Percentiles rank a stretch among this genome's conserved stretches.
These are phyloP conservation scores for Chrysopogon serrulatus DNA, from an alignment of 176 grass and related monocot genomes.

Conservation along the genomic window DNA sequence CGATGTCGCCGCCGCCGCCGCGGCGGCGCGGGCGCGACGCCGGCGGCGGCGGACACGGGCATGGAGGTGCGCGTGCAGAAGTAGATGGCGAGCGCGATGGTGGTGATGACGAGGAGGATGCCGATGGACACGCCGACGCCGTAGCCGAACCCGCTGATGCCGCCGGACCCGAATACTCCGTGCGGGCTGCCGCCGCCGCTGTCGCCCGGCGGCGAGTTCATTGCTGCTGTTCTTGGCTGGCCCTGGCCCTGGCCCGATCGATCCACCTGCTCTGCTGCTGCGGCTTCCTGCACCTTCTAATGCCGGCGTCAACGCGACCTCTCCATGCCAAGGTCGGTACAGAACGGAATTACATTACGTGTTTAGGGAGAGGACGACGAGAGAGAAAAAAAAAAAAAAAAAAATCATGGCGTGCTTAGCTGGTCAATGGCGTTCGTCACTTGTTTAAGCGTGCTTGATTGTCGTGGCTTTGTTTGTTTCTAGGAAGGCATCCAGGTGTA, in stretches of 20 bases:
- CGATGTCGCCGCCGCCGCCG: neutral
- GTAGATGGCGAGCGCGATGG: slow-evolving; percentile 59
- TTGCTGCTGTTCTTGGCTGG: neutral
- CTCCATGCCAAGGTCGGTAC: neutral
- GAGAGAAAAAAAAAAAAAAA: neutral
- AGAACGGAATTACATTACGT: neutral
- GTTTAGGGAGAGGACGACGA: neutral
- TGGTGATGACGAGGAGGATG: slow-evolving; percentile 65
- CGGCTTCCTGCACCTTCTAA: neutral
- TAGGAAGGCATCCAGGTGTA: neutral
- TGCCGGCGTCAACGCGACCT: neutral
- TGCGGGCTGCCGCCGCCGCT: neutral
- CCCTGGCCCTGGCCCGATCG: neutral
- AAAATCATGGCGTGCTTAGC: slow-evolving; percentile 9
- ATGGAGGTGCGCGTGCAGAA: slow-evolving; percentile 50
- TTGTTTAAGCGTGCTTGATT: neutral
- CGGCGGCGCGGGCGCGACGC: neutral
- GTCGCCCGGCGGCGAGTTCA: neutral
- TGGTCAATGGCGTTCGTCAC: slow-evolving; percentile 1
- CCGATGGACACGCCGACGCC: slow-evolving; percentile 65
- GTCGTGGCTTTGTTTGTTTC: neutral
- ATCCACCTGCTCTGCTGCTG: neutral
- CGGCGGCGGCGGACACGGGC: neutral
- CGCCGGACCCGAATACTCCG: slow-evolving; percentile 37
- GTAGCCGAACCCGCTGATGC: slow-evolving; percentile 54